Evolutionary conservation across 1,284 basidiomycete genomes (phyloP), one percentile per base, ranked within the genome.

Genomic region (Cerrena zonata): DNA sequence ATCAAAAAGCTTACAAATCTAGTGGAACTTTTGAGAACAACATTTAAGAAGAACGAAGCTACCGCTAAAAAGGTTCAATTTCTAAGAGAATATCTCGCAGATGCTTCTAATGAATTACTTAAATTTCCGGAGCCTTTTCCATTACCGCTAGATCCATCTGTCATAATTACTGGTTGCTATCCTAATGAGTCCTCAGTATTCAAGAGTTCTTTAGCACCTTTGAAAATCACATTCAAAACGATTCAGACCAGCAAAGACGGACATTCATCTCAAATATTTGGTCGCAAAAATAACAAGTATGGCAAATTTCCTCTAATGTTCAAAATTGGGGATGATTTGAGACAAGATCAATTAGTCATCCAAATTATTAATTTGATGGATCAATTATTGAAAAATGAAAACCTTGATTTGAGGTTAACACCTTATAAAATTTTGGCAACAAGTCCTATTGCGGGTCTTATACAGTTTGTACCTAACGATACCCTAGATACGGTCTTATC

Each of bases 321-420:
- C 78, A 99, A 99, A 69, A 94, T 97, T 58, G 96, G 96, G 5
- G 96, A 99, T 65, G 96, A 99, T 65, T 84, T 99, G 75, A 85
- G 95, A 21, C 96, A 99, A 67, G 95, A 98, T 65, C 95, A 98
- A 67, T 80, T 98, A 26, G 94, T 98, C 22, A 90, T 98, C 48
- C 95, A 99, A 67, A 77, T 99, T 5, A 95, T 99, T 69, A 96
- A 93, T 3, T 80, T 99, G 23, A 99, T 99, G 96, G 94, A 99
- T 65, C 79, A 90, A 26, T 71, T 99, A 15, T 70, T 99, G 53
- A 75, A 93, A 43, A 95, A 96, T 68, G 96, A 99, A 70, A 97
- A 98, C 61, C 71, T 99, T 45, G 95, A 99, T 64, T 73, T 99
- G 50, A 91, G 92, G 60, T 71, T 99, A 47, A 94, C 84, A 55